Conservation (phyloP, 1,139 yeast genomes). For the Pichia sp. region DNA sequence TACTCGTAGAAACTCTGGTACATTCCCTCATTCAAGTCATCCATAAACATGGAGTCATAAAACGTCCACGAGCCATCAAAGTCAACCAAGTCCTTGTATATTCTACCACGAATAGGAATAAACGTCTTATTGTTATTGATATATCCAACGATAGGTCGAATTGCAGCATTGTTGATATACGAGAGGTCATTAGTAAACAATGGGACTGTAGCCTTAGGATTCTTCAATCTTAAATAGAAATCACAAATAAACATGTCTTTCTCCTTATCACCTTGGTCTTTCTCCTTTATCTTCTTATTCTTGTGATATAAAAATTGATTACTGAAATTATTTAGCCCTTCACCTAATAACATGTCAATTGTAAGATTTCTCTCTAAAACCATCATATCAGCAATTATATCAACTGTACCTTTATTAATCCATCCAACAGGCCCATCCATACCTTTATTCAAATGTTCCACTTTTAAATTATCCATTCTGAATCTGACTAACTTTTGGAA, state of each 20-base stretch:
- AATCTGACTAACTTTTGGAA: slow-evolving; percentile 70
- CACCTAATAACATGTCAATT: slow-evolving; percentile 7
- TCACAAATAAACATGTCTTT: slow-evolving; percentile 57
- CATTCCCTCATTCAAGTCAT: slow-evolving; percentile 82
- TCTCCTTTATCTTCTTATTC: slow-evolving; percentile 29
- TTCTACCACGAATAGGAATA: slow-evolving; percentile 79
- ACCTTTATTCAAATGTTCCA: slow-evolving; percentile 87
- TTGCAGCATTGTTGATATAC: slow-evolving; percentile 82
- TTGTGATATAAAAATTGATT: slow-evolving; percentile 9
- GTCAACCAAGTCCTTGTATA: slow-evolving; percentile 72
- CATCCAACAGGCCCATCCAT: slow-evolving; percentile 94
- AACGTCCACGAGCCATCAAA: slow-evolving; percentile 97
- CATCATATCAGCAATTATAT: slow-evolving; percentile 84
- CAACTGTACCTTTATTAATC: slow-evolving; percentile 88
- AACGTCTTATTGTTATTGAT: slow-evolving; percentile 85
- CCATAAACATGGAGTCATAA: slow-evolving; percentile 86
- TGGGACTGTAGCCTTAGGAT: slow-evolving; percentile 86
- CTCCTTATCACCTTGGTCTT: slow-evolving; percentile 12
- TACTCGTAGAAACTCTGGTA: slow-evolving; percentile 86
- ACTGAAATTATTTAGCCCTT: slow-evolving; percentile 10
- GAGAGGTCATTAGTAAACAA: slow-evolving; percentile 77
- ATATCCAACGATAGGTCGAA: slow-evolving; percentile 92
- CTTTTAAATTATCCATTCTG: slow-evolving; percentile 74
- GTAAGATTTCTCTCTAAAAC: slow-evolving; percentile 55
- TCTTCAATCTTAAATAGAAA: slow-evolving; percentile 67